phyloP scores from a whole-genome alignment of 306 rosid genomes.

The Gynostemma pentaphyllum region DNA sequence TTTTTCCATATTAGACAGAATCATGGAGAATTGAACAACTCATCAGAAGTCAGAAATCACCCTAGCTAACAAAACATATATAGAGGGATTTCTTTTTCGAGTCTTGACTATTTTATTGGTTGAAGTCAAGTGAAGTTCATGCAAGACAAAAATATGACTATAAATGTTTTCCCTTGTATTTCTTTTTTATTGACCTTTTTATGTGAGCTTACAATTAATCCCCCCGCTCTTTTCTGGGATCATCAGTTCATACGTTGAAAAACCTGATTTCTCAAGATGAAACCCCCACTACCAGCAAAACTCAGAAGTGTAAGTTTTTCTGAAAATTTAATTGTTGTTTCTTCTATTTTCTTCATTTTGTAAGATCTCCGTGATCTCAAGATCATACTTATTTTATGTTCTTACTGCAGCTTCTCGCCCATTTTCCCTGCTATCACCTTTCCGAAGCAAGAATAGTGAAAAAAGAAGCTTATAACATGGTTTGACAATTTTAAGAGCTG shows the following conservation, averaged over 20 bases:
- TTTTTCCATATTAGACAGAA: not conserved
- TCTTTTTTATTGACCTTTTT: not conserved
- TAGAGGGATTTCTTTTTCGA: not conserved
- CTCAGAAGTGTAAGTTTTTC: slow-evolving; percentile 65
- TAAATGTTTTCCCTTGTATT: not conserved
- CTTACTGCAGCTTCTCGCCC: slow-evolving; percentile 66
- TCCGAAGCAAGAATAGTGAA: slow-evolving; percentile 74
- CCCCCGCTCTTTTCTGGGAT: slow-evolving; percentile 13
- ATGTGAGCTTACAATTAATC: not conserved
- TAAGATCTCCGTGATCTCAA: slow-evolving; percentile 1
- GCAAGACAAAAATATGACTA: not conserved
- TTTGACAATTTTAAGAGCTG: slow-evolving; percentile 19
- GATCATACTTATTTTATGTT: slow-evolving; percentile 10
- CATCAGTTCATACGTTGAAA: slow-evolving; percentile 66
- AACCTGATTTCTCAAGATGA: slow-evolving; percentile 82
- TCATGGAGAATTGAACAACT: not conserved
- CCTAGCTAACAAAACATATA: not conserved
- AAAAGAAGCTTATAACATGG: slow-evolving; percentile 38
- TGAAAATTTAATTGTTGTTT: slow-evolving; percentile 5
- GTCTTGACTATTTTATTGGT: not conserved
- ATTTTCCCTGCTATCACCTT: slow-evolving; percentile 87
- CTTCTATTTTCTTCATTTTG: slow-evolving; percentile 1
- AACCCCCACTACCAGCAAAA: slow-evolving; percentile 46
- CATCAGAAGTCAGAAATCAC: not conserved
- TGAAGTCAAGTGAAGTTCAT: not conserved